Percentiles rank a stretch among this genome's conserved stretches.
These are phyloP conservation scores for Eremothecium cymbalariae DNA, from an alignment of 1,139 yeast species.

Conservation along the genomic window DNA sequence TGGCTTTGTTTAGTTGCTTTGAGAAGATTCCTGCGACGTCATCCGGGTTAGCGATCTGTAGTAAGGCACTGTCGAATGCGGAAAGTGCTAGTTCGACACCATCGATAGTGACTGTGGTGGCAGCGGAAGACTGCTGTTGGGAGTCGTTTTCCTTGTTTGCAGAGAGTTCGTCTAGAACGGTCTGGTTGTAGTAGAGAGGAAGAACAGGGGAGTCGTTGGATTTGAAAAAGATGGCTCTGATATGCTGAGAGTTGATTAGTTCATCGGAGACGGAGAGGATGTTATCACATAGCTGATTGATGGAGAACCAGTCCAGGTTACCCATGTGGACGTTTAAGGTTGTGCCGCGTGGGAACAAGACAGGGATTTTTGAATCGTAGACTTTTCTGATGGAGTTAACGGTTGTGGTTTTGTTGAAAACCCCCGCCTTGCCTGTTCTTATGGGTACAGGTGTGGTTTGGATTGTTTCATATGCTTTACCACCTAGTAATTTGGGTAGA, in stretches of 20 bases:
- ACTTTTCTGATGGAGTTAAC: slow-evolving; percentile 53
- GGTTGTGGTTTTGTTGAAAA: slow-evolving; percentile 49
- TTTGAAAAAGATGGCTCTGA: slow-evolving; percentile 63
- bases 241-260: slow-evolving; percentile 40
- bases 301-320: slow-evolving; percentile 36
- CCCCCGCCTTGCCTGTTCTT: slow-evolving; percentile 33
- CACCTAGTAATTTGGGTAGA: slow-evolving; percentile 80
- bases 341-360: slow-evolving; percentile 68
- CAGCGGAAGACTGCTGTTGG: slow-evolving; percentile 25
- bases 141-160: slow-evolving; percentile 26
- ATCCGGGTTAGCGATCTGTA: slow-evolving; percentile 69
- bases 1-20: slow-evolving; percentile 33
- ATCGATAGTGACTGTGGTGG: slow-evolving; percentile 34
- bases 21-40: slow-evolving; percentile 38
- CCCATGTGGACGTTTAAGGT: slow-evolving; percentile 65
- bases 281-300: slow-evolving; percentile 43
- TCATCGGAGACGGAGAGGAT: slow-evolving; percentile 47
- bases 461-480: slow-evolving; percentile 63
- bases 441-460: slow-evolving; percentile 69
- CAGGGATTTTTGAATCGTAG: slow-evolving; percentile 47
- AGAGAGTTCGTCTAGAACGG: slow-evolving; percentile 43
- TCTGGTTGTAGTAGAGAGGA: slow-evolving; percentile 68
- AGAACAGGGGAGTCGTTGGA: slow-evolving; percentile 68
- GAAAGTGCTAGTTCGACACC: slow-evolving; percentile 41
- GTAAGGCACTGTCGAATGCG: slow-evolving; percentile 65